Percentiles rank a stretch among this genome's conserved stretches.
phyloP scores from a whole-genome alignment of 192 early-diverging fungal species.

The Coemansia asiatica region DNA sequence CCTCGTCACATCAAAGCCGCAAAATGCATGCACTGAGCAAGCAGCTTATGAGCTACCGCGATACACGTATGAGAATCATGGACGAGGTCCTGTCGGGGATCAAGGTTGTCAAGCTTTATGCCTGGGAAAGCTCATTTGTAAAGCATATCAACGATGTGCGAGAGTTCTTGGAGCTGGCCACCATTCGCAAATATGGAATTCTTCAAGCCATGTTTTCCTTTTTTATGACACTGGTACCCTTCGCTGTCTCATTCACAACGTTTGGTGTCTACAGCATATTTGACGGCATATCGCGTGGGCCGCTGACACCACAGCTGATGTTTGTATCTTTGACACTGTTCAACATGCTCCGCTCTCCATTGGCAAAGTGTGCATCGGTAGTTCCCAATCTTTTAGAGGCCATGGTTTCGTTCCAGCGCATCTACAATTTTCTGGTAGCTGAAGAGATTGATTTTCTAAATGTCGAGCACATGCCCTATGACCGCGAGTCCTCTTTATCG shows the following conservation, averaged over 20 bases:
- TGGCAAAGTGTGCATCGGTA: conserved; percentile 35
- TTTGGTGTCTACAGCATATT: conserved; percentile 49
- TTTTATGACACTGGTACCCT: conserved; percentile 45
- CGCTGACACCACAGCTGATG: conserved; percentile 52
- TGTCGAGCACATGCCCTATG: conserved; percentile 35
- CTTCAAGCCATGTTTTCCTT: conserved; percentile 43
- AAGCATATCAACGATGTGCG: conserved; percentile 46
- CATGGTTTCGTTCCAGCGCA: conserved; percentile 40
- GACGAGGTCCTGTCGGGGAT: conserved; percentile 65
- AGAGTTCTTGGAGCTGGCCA: conserved; percentile 37
- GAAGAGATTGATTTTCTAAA: conserved; percentile 46
- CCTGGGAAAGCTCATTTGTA: conserved; percentile 63
- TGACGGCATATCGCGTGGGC: conserved; percentile 41
- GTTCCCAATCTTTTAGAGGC: conserved; percentile 39
- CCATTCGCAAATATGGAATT: conserved; percentile 39
- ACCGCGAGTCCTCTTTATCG: conserved; percentile 29
- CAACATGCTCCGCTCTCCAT: conserved; percentile 51
- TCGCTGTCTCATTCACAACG: conserved; percentile 48
- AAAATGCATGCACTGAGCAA: conserved; percentile 78
- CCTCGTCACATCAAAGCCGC: conserved; percentile 72
- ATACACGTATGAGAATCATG: conserved; percentile 69
- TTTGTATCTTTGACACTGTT: conserved; percentile 56
- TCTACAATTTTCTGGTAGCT: conserved; percentile 37
- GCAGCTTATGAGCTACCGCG: conserved; percentile 72
- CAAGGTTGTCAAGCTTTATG: conserved; percentile 71